phyloP scores from a whole-genome alignment of 2,329 filamentous ascomycete species.

The Xenoacremonium recifei region DNA sequence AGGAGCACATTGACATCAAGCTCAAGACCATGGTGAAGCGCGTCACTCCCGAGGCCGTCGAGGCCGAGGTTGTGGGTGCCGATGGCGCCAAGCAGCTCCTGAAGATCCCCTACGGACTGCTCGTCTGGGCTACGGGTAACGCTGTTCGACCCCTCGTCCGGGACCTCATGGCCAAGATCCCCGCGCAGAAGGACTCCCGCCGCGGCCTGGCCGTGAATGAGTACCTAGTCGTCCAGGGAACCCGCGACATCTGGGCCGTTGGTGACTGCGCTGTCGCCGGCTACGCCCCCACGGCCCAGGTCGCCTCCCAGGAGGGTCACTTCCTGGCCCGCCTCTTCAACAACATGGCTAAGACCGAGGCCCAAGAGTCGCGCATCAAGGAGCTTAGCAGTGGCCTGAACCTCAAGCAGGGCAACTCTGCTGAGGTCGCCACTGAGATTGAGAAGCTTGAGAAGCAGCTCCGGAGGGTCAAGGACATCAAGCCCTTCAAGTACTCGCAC shows the following conservation, averaged over 20 bases:
- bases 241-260: conserved; percentile 96
- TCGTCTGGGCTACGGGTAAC: conserved; percentile 98
- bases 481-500: conserved; percentile 98
- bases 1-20: conserved; percentile 95
- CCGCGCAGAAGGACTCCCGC: conserved; percentile 91
- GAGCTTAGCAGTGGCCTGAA: conserved; percentile 64
- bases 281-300: conserved; percentile 96
- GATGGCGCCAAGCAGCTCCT: conserved; percentile 82
- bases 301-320: conserved; percentile 90
- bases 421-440: conserved; percentile 71
- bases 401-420: conserved; percentile 62
- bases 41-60: conserved; percentile 88
- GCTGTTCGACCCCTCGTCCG: conserved; percentile 84
- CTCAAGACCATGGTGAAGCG: conserved; percentile 99
- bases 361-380: conserved; percentile 73
- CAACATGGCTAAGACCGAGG: conserved; percentile 94
- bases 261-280: conserved; percentile 97
- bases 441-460: conserved; percentile 84
- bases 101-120: conserved; percentile 86
- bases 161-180: conserved; percentile 88
- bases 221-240: conserved; percentile 95
- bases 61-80: conserved; percentile 79
- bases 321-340: conserved; percentile 97
- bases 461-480: conserved; percentile 87
- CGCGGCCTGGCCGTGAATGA: conserved; percentile 97